Base-by-base conservation (phyloP, 2,329 filamentous ascomycete genomes). In the Trichothecium roseum region DNA sequence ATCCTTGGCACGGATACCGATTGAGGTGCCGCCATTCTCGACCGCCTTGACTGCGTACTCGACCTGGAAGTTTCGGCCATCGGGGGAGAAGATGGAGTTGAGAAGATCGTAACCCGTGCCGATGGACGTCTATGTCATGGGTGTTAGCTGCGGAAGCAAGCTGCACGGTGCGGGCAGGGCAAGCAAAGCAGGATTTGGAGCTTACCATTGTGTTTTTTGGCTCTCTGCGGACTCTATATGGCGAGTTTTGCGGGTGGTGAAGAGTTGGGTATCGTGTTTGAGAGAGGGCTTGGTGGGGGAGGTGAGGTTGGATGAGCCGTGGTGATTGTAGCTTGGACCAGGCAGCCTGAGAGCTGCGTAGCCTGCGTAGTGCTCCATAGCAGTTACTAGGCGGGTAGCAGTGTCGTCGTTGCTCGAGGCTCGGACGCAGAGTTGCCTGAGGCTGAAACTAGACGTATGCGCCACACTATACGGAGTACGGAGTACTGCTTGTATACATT, bases 11-110 rank as follows among this genome's bases (percentile, higher is more conserved):
- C 87, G 77, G 63, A 98, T 94, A 50, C 91, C 91, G 60, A 98
- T 78, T 36, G 88, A 87, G 37, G 91, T 98, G 55, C 91, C 89
- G 47, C 89, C 91, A 54, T 93, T 96, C 69, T 98, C 91, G 44
- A 98, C 91, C 38, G 91, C 91, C 72, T 98, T 98, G 51, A 93
- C 83, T 48, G 91, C 91, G 62, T 98, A 98, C 73, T 98, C 91
- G 62, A 93, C 86, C 66, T 98, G 91, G 64, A 98, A 98, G 64
- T 98, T 98, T 52, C 91, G 84, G 57, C 91, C 91, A 68, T 98
- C 91, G 47, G 91, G 91, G 33, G 91, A 96, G 74, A 96, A 98
- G 70, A 96, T 93, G 56, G 91, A 96, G 76, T 98, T 98, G 60
- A 86, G 86, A 54, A 98, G 82, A 78, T 98, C 91, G 69, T 98